These are phyloP conservation scores for Leavenworthia alabamica DNA, from an alignment of 345 rosid genomes.

Conservation along the genomic window DNA sequence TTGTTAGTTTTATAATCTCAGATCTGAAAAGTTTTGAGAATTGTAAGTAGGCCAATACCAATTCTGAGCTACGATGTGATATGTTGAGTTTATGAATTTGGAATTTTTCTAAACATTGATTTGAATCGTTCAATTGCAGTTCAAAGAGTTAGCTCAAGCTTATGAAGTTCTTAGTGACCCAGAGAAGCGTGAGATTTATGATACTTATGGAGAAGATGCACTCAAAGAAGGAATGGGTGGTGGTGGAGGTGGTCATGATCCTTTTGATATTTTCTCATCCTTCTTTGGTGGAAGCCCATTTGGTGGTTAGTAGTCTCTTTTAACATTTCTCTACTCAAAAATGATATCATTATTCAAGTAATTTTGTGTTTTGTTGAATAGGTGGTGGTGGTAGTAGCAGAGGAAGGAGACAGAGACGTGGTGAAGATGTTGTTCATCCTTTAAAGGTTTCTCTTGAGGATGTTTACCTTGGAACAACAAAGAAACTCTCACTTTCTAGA, in stretches of 20 bases:
- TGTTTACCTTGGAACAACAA: slow-evolving; percentile 68
- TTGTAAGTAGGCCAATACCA: too few species aligned
- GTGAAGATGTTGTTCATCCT: slow-evolving; percentile 87
- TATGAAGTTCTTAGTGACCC: slow-evolving; percentile 85
- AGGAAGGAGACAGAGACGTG: slow-evolving; percentile 83
- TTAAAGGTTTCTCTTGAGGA: slow-evolving; percentile 84
- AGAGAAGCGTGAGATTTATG: slow-evolving; percentile 79
- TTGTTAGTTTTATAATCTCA: background rate
- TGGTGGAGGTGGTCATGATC: slow-evolving; percentile 63
- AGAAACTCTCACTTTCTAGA: slow-evolving; percentile 76
- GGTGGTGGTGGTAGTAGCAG: slow-evolving; percentile 87
- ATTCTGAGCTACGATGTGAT: too few species aligned
- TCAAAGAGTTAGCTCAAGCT: slow-evolving; percentile 85
- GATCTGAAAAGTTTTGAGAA: slow-evolving; percentile 16
- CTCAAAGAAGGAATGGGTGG: slow-evolving; percentile 93
- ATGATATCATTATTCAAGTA: background rate
- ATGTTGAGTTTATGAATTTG: too few species aligned
- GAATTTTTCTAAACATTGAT: too few species aligned
- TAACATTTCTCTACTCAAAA: background rate
- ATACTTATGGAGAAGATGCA: slow-evolving; percentile 82
- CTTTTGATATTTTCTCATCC: slow-evolving; percentile 73
- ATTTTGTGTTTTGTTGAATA: background rate
- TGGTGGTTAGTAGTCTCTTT: slow-evolving; percentile 41
- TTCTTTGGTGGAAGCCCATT: slow-evolving; percentile 71
- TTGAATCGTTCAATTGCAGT: slow-evolving; percentile 35